phyloP scores from a whole-genome alignment of 2,329 filamentous ascomycete genomes.

The Colletotrichum tanaceti region DNA sequence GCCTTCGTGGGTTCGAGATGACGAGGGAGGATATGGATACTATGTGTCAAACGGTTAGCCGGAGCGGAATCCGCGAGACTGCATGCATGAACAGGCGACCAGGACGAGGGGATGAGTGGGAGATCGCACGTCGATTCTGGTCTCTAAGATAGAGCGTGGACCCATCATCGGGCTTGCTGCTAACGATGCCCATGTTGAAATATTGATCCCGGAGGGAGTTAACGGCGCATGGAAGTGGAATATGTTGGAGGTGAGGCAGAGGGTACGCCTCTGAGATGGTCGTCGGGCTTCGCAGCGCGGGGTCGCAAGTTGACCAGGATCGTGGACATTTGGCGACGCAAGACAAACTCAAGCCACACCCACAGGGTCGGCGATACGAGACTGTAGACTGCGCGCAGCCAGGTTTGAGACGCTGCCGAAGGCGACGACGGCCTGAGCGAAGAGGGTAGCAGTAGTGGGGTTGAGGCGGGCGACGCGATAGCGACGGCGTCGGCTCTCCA shows the following conservation, averaged over 20 bases:
- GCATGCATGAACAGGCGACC: slow-evolving; percentile 38
- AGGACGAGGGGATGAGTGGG: slow-evolving; percentile 41
- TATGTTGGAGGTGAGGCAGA: slow-evolving; percentile 16
- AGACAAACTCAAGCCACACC: slow-evolving; percentile 40
- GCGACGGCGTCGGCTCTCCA: slow-evolving; percentile 4
- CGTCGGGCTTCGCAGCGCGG: slow-evolving; percentile 38
- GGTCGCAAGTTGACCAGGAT: slow-evolving; percentile 39
- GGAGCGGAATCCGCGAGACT: slow-evolving; percentile 39
- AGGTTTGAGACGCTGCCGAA: slow-evolving; percentile 29
- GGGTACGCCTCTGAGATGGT: slow-evolving; percentile 23
- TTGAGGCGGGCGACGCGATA: not conserved
- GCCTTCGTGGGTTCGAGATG: slow-evolving; percentile 83
- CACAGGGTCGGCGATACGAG: slow-evolving; percentile 31
- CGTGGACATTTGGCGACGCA: slow-evolving; percentile 41
- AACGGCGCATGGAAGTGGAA: slow-evolving; percentile 34
- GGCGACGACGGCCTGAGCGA: slow-evolving; percentile 29
- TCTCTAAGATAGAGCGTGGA: slow-evolving; percentile 86
- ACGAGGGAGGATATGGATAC: slow-evolving; percentile 88
- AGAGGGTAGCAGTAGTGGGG: slow-evolving; percentile 10
- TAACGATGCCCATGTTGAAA: slow-evolving; percentile 87
- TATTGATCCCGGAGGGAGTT: slow-evolving; percentile 34
- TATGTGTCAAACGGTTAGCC: slow-evolving; percentile 54
- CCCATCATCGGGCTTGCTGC: slow-evolving; percentile 88
- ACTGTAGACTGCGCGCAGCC: slow-evolving; percentile 33
- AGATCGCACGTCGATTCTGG: slow-evolving; percentile 83